Base-by-base conservation (phyloP, 108 stramenopile genomes). In the Fragilaria crotonensis region DNA sequence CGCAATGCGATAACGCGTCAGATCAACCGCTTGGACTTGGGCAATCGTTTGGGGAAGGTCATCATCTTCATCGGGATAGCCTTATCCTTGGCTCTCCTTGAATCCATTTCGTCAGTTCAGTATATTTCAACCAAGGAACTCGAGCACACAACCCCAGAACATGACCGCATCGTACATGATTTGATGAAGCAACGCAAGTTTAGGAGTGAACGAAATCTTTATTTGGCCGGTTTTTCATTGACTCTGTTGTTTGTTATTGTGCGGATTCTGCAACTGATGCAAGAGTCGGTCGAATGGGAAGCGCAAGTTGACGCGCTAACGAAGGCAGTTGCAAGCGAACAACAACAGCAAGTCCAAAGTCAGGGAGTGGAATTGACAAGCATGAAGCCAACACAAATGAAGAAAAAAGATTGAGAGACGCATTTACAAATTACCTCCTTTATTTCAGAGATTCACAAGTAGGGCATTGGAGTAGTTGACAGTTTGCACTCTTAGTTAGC, bases 201-300 rank as follows among this genome's bases (percentile, higher is more conserved):
- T 58, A 67, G 53, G 59, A 45, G 57, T 3, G 73, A 64, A 44
- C 62, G 73, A 30, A 74, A 74, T 33, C 32, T 68, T 28, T 74
- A 74, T 46, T 45, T 74, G 59, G 32, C 63, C 2, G 73, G 67
- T 5, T n/a, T 74, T 60, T 60, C 73, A 0, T 63, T 74, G 33
- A 74, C 73, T 1, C 47, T 74, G 17, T 44, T 74, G 19, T 74
- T 74, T 60, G 73, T 68, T 2, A 74, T 74, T 63, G 73, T 66
- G 7, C 28, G 73, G 23, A 60, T 74, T 22, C 51, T 54, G 5
- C 52, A 64, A 17, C 53, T 74, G 0, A 68, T 68, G 62, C 63
- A 74, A 53, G 73, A 74, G 45, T 25, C n/a, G n/a, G n/a, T n/a
- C 5, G 73, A 74, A 46, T 50, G 67, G 59, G 67, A 68, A 49